phyloP scores from a whole-genome alignment of 208 protist species.

The Acanthamoeba castellanii region DNA sequence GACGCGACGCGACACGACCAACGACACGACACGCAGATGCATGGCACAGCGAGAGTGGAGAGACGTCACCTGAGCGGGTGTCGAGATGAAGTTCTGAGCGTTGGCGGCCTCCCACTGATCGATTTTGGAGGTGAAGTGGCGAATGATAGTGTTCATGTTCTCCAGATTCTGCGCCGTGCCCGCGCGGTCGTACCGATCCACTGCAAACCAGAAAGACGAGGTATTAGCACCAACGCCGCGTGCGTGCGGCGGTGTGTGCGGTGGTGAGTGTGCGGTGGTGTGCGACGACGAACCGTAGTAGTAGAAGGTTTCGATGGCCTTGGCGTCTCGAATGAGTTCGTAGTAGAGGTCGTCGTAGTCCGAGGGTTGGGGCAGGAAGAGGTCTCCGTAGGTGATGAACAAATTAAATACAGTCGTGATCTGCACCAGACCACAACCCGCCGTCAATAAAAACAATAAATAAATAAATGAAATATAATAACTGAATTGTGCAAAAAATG shows the following conservation, averaged over 20 bases:
- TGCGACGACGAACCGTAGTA: constrained; percentile 69
- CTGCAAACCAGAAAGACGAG: background rate
- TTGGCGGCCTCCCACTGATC: constrained; percentile 60
- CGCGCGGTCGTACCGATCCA: constrained; percentile 37
- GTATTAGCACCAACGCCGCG: background rate
- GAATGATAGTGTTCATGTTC: constrained; percentile 67
- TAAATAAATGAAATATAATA: background rate
- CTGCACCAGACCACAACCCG: background rate
- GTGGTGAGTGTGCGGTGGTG: background rate
- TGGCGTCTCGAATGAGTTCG: constrained; percentile 68
- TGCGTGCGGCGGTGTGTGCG: background rate
- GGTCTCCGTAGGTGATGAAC: constrained; percentile 67
- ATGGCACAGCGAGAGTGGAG: background rate
- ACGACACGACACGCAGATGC: no score
- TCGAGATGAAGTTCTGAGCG: constrained; percentile 28
- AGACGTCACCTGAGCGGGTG: constrained; percentile 4
- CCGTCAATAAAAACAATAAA: background rate
- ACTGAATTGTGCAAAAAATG: background rate
- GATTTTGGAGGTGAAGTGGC: constrained; percentile 63
- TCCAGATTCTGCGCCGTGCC: constrained; percentile 41
- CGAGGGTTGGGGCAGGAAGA: constrained; percentile 36
- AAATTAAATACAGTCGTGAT: constrained; percentile 69
- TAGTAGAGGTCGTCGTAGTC: constrained; percentile 71
- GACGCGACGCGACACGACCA: no score
- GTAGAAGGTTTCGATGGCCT: constrained; percentile 79